Evolutionary conservation across 2,329 filamentous ascomycete genomes (phyloP).

Genomic region (Didymella exigua): DNA sequence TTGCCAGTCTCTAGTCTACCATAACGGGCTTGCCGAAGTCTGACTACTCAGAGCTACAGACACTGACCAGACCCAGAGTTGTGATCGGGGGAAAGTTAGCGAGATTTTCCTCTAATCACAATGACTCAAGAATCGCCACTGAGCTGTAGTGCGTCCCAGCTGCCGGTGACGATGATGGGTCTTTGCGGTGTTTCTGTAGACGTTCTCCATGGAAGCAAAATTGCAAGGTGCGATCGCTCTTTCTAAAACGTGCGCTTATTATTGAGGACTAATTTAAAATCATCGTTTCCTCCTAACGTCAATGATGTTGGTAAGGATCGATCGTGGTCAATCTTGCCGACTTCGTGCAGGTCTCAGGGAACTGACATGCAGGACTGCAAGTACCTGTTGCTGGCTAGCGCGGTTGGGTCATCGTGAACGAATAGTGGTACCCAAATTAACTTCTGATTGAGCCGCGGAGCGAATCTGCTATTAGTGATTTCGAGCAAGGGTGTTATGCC

Average conservation of each 20-base stretch:
- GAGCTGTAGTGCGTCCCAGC: conserved; percentile 14
- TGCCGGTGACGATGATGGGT: conserved; percentile 15
- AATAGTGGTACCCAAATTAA: conserved; percentile 17
- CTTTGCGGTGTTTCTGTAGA: background rate
- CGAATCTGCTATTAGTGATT: conserved; percentile 21
- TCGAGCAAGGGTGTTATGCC: conserved; percentile 19
- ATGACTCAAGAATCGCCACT: conserved; percentile 14
- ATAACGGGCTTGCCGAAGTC: conserved; percentile 27
- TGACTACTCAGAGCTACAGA: background rate
- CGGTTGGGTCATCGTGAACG: conserved; percentile 1
- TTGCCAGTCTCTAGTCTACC: conserved; percentile 22
- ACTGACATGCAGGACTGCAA: conserved; percentile 31
- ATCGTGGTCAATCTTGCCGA: conserved; percentile 24
- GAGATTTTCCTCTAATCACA: conserved; percentile 18
- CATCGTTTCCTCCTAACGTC: background rate
- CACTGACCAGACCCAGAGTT: conserved; percentile 15
- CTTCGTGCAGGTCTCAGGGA: conserved; percentile 23
- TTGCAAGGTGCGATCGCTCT: background rate
- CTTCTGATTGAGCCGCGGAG: conserved; percentile 20
- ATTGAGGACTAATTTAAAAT: background rate
- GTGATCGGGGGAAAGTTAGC: conserved; percentile 17
- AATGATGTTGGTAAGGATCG: conserved; percentile 6
- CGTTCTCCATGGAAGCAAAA: background rate
- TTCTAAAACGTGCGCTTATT: background rate
- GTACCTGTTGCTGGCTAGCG: conserved; percentile 24